These are phyloP conservation scores for Sphaerulina musiva DNA, from an alignment of 2,329 filamentous ascomycete species.

Conservation along the genomic window DNA sequence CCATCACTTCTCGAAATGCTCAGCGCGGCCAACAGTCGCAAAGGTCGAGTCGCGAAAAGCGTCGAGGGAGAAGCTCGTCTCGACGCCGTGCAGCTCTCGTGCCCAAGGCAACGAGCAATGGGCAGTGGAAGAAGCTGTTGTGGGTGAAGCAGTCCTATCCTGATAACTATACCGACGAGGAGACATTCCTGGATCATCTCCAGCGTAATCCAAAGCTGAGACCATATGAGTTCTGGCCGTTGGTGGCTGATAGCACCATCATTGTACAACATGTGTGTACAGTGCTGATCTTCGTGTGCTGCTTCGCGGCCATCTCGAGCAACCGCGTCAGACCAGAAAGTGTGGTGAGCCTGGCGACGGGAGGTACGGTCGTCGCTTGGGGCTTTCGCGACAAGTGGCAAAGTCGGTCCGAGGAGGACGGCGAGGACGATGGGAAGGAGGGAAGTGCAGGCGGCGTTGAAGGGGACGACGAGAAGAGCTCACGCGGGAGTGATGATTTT, in stretches of 20 bases:
- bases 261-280: conserved; percentile 96
- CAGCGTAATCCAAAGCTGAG: conserved; percentile 89
- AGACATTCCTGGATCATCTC: conserved; percentile 91
- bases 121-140: conserved; percentile 87
- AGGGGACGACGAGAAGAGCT: conserved; percentile 15
- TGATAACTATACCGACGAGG: conserved; percentile 98
- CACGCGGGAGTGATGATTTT: conserved; percentile 18
- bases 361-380: conserved; percentile 82
- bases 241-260: conserved; percentile 89
- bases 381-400: conserved; percentile 88
- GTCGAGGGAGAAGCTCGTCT: conserved; percentile 56
- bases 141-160: conserved; percentile 98
- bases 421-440: conserved; percentile 16
- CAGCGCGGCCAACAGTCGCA: not conserved
- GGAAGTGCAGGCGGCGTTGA: conserved; percentile 1
- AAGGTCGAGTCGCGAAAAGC: conserved; percentile 40
- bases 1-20: conserved; percentile 20
- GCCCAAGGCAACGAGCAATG: conserved; percentile 26
- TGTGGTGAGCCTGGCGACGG: conserved; percentile 76
- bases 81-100: conserved; percentile 48
- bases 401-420: conserved; percentile 58
- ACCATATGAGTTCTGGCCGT: conserved; percentile 96
- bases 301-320: conserved; percentile 84
- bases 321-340: conserved; percentile 84
- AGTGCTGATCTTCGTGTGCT: conserved; percentile 88